Evolutionary conservation across 1,139 yeast genomes (phyloP).

Genomic region (Debaryomycetaceae sp.): DNA sequence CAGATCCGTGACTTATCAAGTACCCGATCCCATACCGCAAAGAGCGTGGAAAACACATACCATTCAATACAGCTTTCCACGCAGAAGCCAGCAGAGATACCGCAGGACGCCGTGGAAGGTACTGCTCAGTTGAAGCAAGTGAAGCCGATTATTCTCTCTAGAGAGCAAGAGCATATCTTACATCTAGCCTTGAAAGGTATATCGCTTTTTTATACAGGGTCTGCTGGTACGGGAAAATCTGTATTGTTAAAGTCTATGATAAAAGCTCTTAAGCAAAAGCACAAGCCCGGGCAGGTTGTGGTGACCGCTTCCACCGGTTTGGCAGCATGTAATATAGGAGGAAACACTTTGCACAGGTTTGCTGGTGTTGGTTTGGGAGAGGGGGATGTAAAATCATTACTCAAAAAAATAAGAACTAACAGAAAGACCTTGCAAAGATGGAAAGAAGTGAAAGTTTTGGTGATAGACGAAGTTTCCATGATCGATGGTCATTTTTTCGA

Average conservation of each 20-base stretch:
- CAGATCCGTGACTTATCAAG: neutral
- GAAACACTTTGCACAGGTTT: conserved; percentile 79
- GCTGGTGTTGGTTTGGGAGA: conserved; percentile 81
- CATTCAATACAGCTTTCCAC: conserved; percentile 11
- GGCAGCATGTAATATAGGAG: conserved; percentile 91
- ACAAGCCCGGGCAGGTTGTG: conserved; percentile 56
- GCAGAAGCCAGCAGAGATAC: conserved; percentile 4
- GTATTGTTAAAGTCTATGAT: conserved; percentile 71
- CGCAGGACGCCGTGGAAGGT: neutral
- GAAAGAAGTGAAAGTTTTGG: conserved; percentile 58
- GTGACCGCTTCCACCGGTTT: conserved; percentile 92
- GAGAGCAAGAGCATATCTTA: conserved; percentile 40
- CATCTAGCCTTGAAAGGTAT: conserved; percentile 38
- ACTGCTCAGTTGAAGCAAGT: conserved; percentile 19
- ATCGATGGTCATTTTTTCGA: conserved; percentile 73
- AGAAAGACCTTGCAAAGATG: conserved; percentile 57
- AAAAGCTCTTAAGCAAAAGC: conserved; percentile 46
- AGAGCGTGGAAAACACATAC: conserved; percentile 3
- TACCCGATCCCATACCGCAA: conserved; percentile 1
- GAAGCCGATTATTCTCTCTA: conserved; percentile 35
- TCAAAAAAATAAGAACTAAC: conserved; percentile 55
- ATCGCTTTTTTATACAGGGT: conserved; percentile 83
- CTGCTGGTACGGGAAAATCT: conserved; percentile 96
- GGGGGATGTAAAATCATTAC: conserved; percentile 31
- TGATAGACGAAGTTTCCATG: conserved; percentile 90